Percentiles rank a stretch among this genome's conserved stretches.
Evolutionary conservation across 495 filamentous ascomycete species (phyloP).

Genomic region (Lasiosphaeria hispida): DNA sequence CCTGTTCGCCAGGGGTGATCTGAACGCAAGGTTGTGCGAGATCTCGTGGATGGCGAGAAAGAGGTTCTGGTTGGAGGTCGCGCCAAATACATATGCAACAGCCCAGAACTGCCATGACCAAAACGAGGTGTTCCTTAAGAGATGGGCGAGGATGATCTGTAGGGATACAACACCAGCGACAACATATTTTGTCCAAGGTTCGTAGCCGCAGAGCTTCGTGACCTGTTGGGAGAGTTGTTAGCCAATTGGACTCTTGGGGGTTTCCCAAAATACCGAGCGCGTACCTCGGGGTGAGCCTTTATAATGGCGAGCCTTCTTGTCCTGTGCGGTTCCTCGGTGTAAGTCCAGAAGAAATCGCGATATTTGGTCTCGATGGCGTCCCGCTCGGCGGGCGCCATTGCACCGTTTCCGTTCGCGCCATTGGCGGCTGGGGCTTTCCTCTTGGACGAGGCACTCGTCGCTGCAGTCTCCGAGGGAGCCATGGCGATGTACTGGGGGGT

Average conservation of each 20-base stretch:
- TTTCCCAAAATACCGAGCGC: neutral
- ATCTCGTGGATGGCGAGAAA: conserved; percentile 99
- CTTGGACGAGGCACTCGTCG: conserved; percentile 15
- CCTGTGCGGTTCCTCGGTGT: conserved; percentile 96
- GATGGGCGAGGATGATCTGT: conserved; percentile 76
- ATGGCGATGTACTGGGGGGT: conserved; percentile 8
- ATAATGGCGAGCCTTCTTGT: conserved; percentile 90
- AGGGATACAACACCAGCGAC: conserved; percentile 80
- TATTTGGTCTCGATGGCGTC: conserved; percentile 42
- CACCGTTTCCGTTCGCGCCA: conserved; percentile 17
- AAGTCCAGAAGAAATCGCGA: conserved; percentile 80
- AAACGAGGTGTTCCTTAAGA: conserved; percentile 75
- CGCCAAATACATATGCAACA: conserved; percentile 88
- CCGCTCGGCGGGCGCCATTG: conserved; percentile 10
- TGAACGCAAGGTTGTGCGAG: conserved; percentile 95
- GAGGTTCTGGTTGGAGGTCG: conserved; percentile 96
- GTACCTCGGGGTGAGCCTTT: conserved; percentile 95
- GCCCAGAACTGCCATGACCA: conserved; percentile 80
- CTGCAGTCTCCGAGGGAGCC: conserved; percentile 20
- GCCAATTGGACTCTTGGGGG: conserved; percentile 6
- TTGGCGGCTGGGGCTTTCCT: conserved; percentile 18
- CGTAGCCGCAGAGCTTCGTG: conserved; percentile 94
- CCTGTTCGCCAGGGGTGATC: conserved; percentile 77
- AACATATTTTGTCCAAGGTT: conserved; percentile 92
- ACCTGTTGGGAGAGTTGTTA: conserved; percentile 54